Percentiles rank a stretch among this genome's conserved stretches.
These are phyloP conservation scores for Petunia hybrid DNA, from an alignment of 305 asterid species.

Conservation along the genomic window DNA sequence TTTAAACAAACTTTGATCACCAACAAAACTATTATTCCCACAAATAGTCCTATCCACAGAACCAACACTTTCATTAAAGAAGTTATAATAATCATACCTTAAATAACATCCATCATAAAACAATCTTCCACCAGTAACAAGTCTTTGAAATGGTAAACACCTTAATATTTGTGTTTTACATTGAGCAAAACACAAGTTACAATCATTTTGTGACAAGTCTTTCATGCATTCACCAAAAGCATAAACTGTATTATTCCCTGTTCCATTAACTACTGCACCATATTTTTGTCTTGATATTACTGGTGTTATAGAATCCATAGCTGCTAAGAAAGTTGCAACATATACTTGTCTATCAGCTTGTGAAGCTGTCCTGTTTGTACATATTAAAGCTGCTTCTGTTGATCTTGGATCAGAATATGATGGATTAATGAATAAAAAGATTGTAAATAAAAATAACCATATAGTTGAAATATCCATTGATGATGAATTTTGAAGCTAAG, in stretches of 20 bases:
- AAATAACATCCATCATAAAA: slow-evolving; percentile 66
- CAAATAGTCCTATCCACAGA: slow-evolving; percentile 49
- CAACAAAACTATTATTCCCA: slow-evolving; percentile 51
- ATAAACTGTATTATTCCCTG: slow-evolving; percentile 57
- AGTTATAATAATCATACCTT: slow-evolving; percentile 61
- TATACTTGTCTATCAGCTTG: slow-evolving; percentile 49
- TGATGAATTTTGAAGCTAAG: slow-evolving; percentile 11
- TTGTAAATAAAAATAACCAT: slow-evolving; percentile 28
- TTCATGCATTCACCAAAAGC: slow-evolving; percentile 70
- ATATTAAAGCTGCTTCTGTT: slow-evolving; percentile 53
- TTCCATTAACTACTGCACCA: slow-evolving; percentile 51
- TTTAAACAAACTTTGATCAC: slow-evolving; percentile 52
- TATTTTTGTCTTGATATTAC: slow-evolving; percentile 38
- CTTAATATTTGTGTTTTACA: slow-evolving; percentile 50
- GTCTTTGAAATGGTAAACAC: slow-evolving; percentile 57
- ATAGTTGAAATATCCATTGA: slow-evolving; percentile 29
- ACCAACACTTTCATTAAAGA: slow-evolving; percentile 61
- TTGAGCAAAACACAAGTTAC: slow-evolving; percentile 63
- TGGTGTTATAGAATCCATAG: slow-evolving; percentile 56
- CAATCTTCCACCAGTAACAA: slow-evolving; percentile 54
- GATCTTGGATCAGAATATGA: slow-evolving; percentile 58
- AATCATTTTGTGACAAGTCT: slow-evolving; percentile 59
- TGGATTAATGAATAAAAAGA: neutral
- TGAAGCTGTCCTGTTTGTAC: slow-evolving; percentile 55
- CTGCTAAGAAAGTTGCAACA: slow-evolving; percentile 50